A percentile compares a stretch with the other conserved stretches of the same genome.
These are phyloP conservation scores for Petasospora rhodanensis DNA, from an alignment of 1,139 yeast species.

Conservation along the genomic window DNA sequence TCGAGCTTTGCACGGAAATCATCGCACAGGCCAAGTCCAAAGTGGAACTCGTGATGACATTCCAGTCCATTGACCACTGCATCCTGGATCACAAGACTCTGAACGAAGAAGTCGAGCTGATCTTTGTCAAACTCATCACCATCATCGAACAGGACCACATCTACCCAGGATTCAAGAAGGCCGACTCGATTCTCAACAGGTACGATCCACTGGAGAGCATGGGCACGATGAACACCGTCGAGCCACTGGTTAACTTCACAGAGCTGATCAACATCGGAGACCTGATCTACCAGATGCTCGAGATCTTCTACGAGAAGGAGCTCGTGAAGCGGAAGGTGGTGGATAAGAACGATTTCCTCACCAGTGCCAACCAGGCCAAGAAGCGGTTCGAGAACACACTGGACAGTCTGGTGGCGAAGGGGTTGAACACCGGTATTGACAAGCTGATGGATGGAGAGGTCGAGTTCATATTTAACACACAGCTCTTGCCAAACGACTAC, in stretches of 20 bases:
- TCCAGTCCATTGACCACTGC: slow-evolving; percentile 24
- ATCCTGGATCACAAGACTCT: slow-evolving; percentile 26
- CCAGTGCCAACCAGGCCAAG: slow-evolving; percentile 77
- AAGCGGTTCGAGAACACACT: slow-evolving; percentile 74
- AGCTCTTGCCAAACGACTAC: slow-evolving; percentile 51
- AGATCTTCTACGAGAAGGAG: slow-evolving; percentile 87
- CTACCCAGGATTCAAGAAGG: slow-evolving; percentile 77
- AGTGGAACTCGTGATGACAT: slow-evolving; percentile 31
- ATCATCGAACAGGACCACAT: slow-evolving; percentile 71
- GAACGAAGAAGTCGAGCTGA: slow-evolving; percentile 39
- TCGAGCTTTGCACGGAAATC: slow-evolving; percentile 40
- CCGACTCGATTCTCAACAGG: slow-evolving; percentile 60
- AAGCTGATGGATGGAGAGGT: slow-evolving; percentile 81
- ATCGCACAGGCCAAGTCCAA: slow-evolving; percentile 40
- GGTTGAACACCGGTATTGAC: slow-evolving; percentile 84
- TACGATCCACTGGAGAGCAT: slow-evolving; percentile 53
- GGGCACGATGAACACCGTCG: slow-evolving; percentile 41
- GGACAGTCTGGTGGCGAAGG: slow-evolving; percentile 89
- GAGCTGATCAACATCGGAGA: slow-evolving; percentile 93
- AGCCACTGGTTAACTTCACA: slow-evolving; percentile 81
- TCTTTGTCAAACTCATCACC: slow-evolving; percentile 64
- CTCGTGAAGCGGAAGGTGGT: slow-evolving; percentile 58
- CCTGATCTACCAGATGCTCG: slow-evolving; percentile 86
- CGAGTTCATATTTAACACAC: slow-evolving; percentile 44
- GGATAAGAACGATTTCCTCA: slow-evolving; percentile 71